phyloP scores from a whole-genome alignment of 345 rosid genomes.

The Salix exigua region DNA sequence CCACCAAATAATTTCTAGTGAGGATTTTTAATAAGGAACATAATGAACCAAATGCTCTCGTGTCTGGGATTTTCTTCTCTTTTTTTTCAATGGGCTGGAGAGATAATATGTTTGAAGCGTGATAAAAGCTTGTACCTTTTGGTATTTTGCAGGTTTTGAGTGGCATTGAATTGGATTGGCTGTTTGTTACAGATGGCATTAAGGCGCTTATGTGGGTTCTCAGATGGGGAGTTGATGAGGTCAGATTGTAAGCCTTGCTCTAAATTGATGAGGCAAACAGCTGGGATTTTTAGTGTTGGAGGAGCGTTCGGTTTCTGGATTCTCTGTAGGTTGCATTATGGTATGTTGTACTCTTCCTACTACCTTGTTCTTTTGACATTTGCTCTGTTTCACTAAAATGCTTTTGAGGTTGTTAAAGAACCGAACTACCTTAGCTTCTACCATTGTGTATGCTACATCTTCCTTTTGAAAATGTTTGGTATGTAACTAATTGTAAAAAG shows the following conservation, averaged over 20 bases:
- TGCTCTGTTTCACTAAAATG: background rate
- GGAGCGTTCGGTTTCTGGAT: conserved; percentile 87
- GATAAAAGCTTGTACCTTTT: background rate
- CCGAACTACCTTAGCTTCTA: background rate
- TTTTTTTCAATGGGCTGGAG: background rate
- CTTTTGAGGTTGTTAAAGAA: background rate
- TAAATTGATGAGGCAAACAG: conserved; percentile 71
- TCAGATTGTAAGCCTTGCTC: conserved; percentile 80
- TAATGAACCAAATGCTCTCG: background rate
- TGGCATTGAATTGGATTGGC: background rate
- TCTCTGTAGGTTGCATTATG: conserved; percentile 75
- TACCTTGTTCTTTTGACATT: background rate
- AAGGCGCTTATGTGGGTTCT: conserved; percentile 58
- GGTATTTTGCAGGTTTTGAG: background rate
- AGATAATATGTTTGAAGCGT: background rate
- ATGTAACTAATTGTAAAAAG: background rate
- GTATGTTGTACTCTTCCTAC: conserved; percentile 29
- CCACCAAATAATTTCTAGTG: background rate
- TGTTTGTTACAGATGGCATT: conserved; percentile 44
- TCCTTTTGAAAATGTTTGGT: background rate
- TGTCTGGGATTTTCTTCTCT: background rate
- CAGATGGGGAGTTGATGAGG: conserved; percentile 81
- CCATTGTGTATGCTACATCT: background rate
- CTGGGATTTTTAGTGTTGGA: conserved; percentile 63
- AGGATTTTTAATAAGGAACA: background rate